phyloP scores from a whole-genome alignment of 257 asterid genomes.

The Orobanche coerulescens region DNA sequence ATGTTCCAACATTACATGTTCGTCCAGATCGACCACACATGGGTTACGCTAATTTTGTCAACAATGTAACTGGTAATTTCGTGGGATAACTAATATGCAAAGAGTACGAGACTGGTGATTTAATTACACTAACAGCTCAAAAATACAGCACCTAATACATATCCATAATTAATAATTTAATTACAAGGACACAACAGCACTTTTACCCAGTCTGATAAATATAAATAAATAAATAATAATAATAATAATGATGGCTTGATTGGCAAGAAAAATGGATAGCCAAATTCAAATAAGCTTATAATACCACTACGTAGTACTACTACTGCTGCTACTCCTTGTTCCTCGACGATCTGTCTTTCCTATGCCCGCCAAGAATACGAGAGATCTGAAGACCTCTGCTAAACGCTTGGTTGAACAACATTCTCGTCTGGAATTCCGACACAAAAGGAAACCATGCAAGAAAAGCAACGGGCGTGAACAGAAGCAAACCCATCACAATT shows the following conservation, averaged over 20 bases:
- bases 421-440: constrained; percentile 90
- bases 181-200: constrained; percentile 14
- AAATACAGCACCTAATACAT: background rate
- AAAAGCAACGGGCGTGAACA: constrained; percentile 89
- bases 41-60: too few relatives aligned
- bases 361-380: constrained; percentile 91
- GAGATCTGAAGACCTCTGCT: constrained; percentile 98
- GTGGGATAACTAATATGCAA: background rate
- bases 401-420: constrained; percentile 98
- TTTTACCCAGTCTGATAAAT: background rate
- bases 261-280: constrained; percentile 10
- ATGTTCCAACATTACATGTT: too few relatives aligned
- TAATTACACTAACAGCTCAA: constrained; percentile 3
- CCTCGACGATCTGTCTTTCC: constrained; percentile 77
- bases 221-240: background rate
- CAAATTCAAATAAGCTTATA: background rate
- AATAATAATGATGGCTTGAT: background rate
- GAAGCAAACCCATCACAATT: constrained; percentile 77
- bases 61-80: background rate
- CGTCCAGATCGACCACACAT: too few relatives aligned
- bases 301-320: background rate
- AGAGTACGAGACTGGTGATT: background rate
- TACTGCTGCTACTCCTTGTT: constrained; percentile 60
- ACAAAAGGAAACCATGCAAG: constrained; percentile 98
- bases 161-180: too few relatives aligned